Base-by-base conservation (phyloP, 768 basidiomycete genomes). In the Chiua virens region DNA sequence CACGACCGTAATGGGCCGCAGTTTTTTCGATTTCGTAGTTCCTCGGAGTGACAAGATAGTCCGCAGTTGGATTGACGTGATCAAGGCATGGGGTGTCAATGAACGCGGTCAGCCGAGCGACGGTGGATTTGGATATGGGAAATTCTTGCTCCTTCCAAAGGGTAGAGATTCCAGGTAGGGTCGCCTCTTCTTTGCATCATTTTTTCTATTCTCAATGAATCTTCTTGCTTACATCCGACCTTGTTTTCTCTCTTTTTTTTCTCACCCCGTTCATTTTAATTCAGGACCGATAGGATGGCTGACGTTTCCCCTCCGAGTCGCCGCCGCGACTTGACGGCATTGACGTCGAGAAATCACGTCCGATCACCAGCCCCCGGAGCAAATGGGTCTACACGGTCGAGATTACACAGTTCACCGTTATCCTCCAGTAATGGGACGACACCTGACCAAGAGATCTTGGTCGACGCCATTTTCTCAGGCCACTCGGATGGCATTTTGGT, bases 401-500 rank as follows among this genome's bases (percentile, higher is more conserved):
- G 63, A 35, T 14, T 45, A 21, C 52, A 54, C 20, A 34, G 21
- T 3, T 40, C 49, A 3, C 47, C 63, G 0, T 5, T 32, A 8
- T 23, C 32, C 15, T 37, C 60, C 3, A 28, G 11, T n/a, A 17
- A 39, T 1, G 17, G 43, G 2, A 21, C 51, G 18, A 50, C 55
- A 8, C 28, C 41, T 8, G 54, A 50, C 46, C 49, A 63, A 35
- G 78, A 79, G 57, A 73, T 85, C 47, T 57, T 74, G 28, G 87
- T 91, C 13, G 89, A 91, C 60, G 86, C 88, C 3, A 90, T 92
- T 48, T 90, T 92, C 63, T 89, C 87, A 30, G 89, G 86, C 5
- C 89, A 91, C 64, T 91, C 89, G 25, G 89, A 92, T 62, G 89
- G 89, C 5, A 74, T 92, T 50, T 81, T 92, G 73, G 86, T 89